Base-by-base conservation (phyloP, 78 protist genomes). In the Cavenderia fasciculata region DNA sequence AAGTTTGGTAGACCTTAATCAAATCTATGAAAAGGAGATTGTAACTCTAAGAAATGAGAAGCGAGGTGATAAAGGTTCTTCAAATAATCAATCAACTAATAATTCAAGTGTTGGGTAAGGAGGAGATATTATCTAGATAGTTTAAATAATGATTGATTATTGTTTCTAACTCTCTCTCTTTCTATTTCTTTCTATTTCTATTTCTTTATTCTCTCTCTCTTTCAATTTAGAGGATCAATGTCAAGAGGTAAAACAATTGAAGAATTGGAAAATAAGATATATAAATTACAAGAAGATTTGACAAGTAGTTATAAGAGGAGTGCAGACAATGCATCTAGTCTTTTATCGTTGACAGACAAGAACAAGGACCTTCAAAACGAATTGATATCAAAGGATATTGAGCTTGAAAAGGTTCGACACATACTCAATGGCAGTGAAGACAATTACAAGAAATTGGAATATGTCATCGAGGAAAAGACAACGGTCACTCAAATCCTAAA, bases 201-300 rank as follows among this genome's bases (percentile, higher is more conserved):
- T 44, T 44, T 44, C 10, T 44, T 11, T 44, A 44, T 44, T 11
- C 49, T 44, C 6, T 44, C 10, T 11, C 10, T 44, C 6, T 44
- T 44, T 11, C 10, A 44, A 11, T 44, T 11, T 57, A 57, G 63
- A 21, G 63, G 63, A 10, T 23, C 47, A 2, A 47, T 63, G 18
- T 12, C 43, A 27, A 40, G 72, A 62, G 86, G 86, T 0, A 57
- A 61, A n/a, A 78, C 52, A 0, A 62, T 73, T 44, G 87, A 74
- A 29, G 93, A 86, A 11, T 21, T 86, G 46, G 93, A 86, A 8
- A 74, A 62, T 21, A 86, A 73, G 70, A 34, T 86, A 62, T 75
- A 38, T 19, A 70, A 74, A 25, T 69, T 86, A 11, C 93, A 86
- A 74, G 93, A 86, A 23, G 85, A 86, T 70, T 19, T 86, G 36